Base-by-base conservation (phyloP, 192 early-diverging fungal genomes). In the Geosiphon pyriformis region DNA sequence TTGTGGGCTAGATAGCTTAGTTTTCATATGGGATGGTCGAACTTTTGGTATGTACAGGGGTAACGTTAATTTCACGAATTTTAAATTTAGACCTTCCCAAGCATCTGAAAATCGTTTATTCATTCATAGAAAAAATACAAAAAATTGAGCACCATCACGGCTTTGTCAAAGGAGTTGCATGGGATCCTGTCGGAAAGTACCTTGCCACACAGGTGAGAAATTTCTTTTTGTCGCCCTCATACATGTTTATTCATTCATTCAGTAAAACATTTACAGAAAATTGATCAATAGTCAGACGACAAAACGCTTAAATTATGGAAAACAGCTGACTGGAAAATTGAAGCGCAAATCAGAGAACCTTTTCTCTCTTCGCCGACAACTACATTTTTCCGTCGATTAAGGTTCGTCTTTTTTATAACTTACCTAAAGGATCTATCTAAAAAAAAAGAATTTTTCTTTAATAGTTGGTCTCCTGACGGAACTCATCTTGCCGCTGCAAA, bases 381-480 rank as follows among this genome's bases (percentile, higher is more conserved):
- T 0, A 95, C 96, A 1, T 94, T 95, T 59, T 97, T 94, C 62
- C 81, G 91, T 8, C 76, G 96, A 23, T 78, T 96, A 47, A 89
- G 88, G 88, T 86, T 74, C n/a, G 15, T 49, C 10, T 18, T 32
- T 30, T 6, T 37, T 56, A 56, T 25, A 17, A 47, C 31, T 71
- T 4, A 6, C 15, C 42, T 4, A 27, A 31, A 31, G 25, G 27
- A n/a, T n/a, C n/a, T n/a, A n/a, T n/a, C n/a, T n/a, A n/a, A n/a
- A n/a, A 10, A 15, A 42, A 10, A 42, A 42, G 6, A n/a, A 17
- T 35, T 27, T 26, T 48, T 32, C 25, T 25, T 59, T 3, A 27
- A 34, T 57, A 94, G 92, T 66, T 98, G 94, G 94, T 88, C 92
- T n/a, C 96, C 96, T 2, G 93, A 96, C 62, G 96, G 96, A n/a